These are phyloP conservation scores for Blastocladiella britannica DNA, from an alignment of 192 early-diverging fungal genomes.

Conservation along the genomic window DNA sequence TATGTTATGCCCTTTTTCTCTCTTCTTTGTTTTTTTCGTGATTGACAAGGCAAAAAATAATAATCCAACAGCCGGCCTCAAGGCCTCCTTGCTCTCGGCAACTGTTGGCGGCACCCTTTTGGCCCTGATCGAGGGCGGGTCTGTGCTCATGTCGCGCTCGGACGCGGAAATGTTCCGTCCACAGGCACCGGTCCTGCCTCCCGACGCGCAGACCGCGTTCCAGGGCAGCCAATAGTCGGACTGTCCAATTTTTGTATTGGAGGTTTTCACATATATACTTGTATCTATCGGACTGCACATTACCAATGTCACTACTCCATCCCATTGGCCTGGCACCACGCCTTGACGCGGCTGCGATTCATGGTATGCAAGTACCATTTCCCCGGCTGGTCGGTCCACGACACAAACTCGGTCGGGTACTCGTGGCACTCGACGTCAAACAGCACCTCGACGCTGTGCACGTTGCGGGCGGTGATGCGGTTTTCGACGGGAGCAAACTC, in stretches of 20 bases:
- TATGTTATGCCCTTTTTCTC: slow-evolving; percentile 8
- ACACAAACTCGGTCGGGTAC: neutral
- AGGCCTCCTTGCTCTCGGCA: slow-evolving; percentile 62
- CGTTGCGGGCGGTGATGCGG: slow-evolving; percentile 49
- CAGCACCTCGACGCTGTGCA: neutral
- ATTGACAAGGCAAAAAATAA: too few species aligned
- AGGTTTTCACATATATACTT: too few species aligned
- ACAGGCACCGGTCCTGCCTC: neutral
- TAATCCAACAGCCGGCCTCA: slow-evolving; percentile 29
- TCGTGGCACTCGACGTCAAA: neutral
- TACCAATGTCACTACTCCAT: too few species aligned
- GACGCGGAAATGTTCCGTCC: slow-evolving; percentile 39
- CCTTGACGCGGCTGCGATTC: neutral
- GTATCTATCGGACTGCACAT: too few species aligned
- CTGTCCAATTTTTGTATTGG: too few species aligned
- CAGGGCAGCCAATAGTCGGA: too few species aligned
- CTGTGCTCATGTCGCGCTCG: slow-evolving; percentile 51
- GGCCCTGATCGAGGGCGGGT: slow-evolving; percentile 88
- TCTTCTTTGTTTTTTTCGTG: slow-evolving; percentile 1
- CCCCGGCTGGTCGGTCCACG: neutral
- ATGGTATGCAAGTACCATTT: neutral
- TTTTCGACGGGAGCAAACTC: slow-evolving; percentile 60
- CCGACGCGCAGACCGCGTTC: neutral
- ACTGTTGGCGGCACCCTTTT: slow-evolving; percentile 80
- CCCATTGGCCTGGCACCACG: neutral